Conservation (phyloP, 225 moss, liverwort and hornwort genomes). For the Marchantia paleacea region DNA sequence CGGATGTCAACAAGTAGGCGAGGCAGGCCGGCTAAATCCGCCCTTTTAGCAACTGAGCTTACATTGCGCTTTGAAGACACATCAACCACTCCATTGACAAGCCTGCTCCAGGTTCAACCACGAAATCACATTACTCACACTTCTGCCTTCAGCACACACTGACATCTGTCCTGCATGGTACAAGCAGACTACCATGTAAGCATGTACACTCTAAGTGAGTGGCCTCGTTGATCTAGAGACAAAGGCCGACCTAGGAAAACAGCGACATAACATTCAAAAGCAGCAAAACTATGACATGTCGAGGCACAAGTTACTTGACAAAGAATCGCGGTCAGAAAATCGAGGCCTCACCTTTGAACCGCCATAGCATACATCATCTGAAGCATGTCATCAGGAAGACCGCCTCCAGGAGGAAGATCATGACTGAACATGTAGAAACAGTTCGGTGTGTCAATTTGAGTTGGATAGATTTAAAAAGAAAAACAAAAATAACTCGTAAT, state of each 20-base stretch:
- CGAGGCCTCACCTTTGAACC: conserved; percentile 62
- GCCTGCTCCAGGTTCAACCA: conserved; percentile 19
- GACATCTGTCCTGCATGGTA: not conserved
- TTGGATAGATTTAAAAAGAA: too few relatives aligned
- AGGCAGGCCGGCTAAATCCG: conserved; percentile 72
- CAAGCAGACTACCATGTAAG: not conserved
- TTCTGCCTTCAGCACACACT: conserved; percentile 4
- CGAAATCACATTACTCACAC: not conserved
- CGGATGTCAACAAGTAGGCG: conserved; percentile 90
- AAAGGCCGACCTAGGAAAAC: not conserved
- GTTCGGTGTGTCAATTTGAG: too few relatives aligned
- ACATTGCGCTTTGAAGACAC: conserved; percentile 66
- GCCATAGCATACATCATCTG: conserved; percentile 97
- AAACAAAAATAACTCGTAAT: too few relatives aligned
- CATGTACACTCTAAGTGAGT: not conserved
- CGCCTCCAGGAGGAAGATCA: conserved; percentile 42
- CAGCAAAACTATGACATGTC: too few relatives aligned
- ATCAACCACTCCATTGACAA: conserved; percentile 98
- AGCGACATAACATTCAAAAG: not conserved
- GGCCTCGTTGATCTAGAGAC: not conserved
- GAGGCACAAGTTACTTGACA: not conserved
- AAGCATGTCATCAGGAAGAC: conserved; percentile 74
- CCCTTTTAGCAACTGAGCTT: conserved; percentile 78
- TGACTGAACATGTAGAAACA: conserved; percentile 34
- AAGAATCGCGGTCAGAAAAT: not conserved